Evolutionary conservation across 2,329 filamentous ascomycete genomes (phyloP), one percentile per base, ranked within the genome.

Genomic region (Fusarium tjaetaba): DNA sequence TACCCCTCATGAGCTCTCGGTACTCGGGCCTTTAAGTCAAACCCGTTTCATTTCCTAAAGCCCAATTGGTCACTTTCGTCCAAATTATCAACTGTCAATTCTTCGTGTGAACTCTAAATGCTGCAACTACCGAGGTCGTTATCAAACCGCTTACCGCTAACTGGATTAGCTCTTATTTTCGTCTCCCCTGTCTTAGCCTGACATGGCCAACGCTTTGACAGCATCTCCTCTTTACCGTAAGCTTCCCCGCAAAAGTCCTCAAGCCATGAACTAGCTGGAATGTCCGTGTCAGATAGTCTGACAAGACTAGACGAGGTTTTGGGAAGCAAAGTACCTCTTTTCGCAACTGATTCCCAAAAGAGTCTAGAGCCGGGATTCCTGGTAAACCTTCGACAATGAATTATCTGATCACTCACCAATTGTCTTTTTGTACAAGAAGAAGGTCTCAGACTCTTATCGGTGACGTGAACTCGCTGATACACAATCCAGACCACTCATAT

Each of bases 1-100:
- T 11, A 49, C 28, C 46, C 46, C 46, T 49, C 46, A 30, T 13
- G 20, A 16, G 20, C 4, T 16, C 45, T 48, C 20, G 14, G 26
- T 16, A n/a, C 28, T 49, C 26, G 14, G 28, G 0, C 20, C 30
- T 20, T n/a, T 16, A 26, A 16, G 4, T 49, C 7, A 49, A 30
- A 2, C 2, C 5, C 7, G 14, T 4, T 5, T 3, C 0, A 11
- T 30, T 30, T 22, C 45, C 14, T 2, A 11, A 30, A n/a, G 7
- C 7, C 4, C 15, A 30, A n/a, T 49, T 49, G 28, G 28, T n/a
- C 20, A 30, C 26, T 49, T 13, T 49, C 2, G 14, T 13, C 30
- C 20, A 28, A 0, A 13, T 0, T 46, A 3, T 46, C 18, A 46
- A 28, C 18, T 11, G 43, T 22, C 18, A 28, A 46, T 46, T 22